Evolutionary conservation across 805 yeast genomes (phyloP).

Genomic region (Candida maesae): DNA sequence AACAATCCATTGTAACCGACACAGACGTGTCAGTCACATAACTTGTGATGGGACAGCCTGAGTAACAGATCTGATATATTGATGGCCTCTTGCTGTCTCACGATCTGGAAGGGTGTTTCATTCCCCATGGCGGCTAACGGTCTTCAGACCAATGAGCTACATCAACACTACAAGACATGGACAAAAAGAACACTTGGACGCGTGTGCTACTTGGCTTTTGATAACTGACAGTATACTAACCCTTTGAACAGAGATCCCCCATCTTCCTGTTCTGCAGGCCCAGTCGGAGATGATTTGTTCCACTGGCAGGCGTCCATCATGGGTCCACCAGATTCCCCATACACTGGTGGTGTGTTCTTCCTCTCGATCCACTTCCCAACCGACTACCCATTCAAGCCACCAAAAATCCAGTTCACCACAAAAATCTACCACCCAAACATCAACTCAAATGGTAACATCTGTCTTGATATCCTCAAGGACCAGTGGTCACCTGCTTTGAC

Average conservation of each 20-base stretch:
- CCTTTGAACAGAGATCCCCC: slow-evolving; percentile 79
- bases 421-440: slow-evolving; percentile 97
- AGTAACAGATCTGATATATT: too few species aligned
- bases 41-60: too few species aligned
- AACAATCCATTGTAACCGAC: too few species aligned
- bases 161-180: too few species aligned
- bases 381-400: slow-evolving; percentile 98
- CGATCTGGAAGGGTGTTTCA: too few species aligned
- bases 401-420: slow-evolving; percentile 89
- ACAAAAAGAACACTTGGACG: too few species aligned
- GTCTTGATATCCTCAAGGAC: slow-evolving; percentile 94
- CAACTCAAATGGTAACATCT: slow-evolving; percentile 92
- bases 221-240: slow-evolving; percentile 23
- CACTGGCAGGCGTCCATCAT: slow-evolving; percentile 99
- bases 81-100: too few species aligned
- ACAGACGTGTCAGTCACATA: too few species aligned
- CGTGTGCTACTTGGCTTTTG: too few species aligned
- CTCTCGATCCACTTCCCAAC: slow-evolving; percentile 97
- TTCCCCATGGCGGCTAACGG: too few species aligned
- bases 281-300: slow-evolving; percentile 94
- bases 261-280: slow-evolving; percentile 98
- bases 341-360: slow-evolving; percentile 91
- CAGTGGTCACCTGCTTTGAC: slow-evolving; percentile 99
- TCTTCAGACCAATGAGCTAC: too few species aligned
- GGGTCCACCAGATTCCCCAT: slow-evolving; percentile 97